Evolutionary conservation across 2,329 filamentous ascomycete genomes (phyloP).

Genomic region (Colletotrichum falcatum): DNA sequence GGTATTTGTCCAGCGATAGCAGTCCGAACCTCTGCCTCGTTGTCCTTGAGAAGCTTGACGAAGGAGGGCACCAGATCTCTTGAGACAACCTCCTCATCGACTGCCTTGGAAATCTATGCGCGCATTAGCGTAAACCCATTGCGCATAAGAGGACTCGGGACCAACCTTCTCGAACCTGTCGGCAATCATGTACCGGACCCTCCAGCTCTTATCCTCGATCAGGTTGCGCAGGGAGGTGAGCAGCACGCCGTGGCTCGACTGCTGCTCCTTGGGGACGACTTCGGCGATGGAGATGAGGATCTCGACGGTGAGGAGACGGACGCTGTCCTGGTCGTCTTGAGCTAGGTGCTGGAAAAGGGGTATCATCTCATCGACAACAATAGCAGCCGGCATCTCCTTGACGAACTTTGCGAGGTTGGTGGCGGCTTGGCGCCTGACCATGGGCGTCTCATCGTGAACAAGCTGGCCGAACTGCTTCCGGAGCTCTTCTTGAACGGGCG

Average conservation of each 20-base stretch:
- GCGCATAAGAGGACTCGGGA: constrained; percentile 25
- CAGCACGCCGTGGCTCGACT: constrained; percentile 93
- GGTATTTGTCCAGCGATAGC: constrained; percentile 98
- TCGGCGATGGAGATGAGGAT: constrained; percentile 97
- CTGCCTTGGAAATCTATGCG: constrained; percentile 91
- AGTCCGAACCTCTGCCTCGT: constrained; percentile 95
- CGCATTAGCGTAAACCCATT: constrained; percentile 30
- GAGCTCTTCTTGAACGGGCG: constrained; percentile 89
- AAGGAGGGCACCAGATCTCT: constrained; percentile 96
- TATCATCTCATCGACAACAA: constrained; percentile 99
- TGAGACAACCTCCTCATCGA: constrained; percentile 95
- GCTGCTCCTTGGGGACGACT: constrained; percentile 97
- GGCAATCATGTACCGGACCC: constrained; percentile 98
- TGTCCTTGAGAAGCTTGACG: constrained; percentile 97
- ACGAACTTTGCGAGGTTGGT: constrained; percentile 98
- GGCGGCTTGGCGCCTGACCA: constrained; percentile 96
- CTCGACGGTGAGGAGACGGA: constrained; percentile 94
- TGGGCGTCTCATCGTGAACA: constrained; percentile 98
- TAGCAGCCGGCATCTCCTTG: constrained; percentile 91
- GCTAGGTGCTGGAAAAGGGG: constrained; percentile 97
- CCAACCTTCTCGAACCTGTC: constrained; percentile 95
- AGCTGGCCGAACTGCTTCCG: constrained; percentile 92
- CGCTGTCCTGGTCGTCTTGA: constrained; percentile 96
- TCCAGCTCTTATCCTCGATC: constrained; percentile 99
- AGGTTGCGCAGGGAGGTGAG: constrained; percentile 90